Conservation (phyloP, 116 monocot genomes). For the Iris pallida region DNA sequence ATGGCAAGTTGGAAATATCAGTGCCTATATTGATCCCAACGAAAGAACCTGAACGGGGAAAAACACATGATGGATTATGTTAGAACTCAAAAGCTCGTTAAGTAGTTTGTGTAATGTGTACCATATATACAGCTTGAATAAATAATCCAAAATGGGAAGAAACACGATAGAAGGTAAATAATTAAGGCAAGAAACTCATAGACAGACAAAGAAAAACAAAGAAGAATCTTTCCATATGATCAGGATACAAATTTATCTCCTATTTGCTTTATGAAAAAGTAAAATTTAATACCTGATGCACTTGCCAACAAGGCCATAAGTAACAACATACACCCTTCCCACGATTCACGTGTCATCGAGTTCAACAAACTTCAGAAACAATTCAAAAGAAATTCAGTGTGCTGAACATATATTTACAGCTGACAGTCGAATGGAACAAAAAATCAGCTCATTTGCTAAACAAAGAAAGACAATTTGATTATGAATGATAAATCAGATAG, state of each 20-base stretch:
- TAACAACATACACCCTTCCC: constrained; percentile 15
- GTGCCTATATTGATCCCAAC: constrained; percentile 81
- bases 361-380: background rate
- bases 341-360: constrained; percentile 13
- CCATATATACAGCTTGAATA: background rate
- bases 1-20: constrained; percentile 47
- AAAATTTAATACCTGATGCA: constrained; percentile 17
- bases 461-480: no score
- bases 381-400: background rate
- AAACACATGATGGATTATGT: background rate
- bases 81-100: background rate
- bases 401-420: background rate
- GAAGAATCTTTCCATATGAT: background rate
- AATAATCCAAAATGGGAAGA: background rate
- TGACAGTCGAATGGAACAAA: background rate
- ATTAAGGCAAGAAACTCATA: no score
- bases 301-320: constrained; percentile 6
- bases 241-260: background rate
- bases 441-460: no score
- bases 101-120: background rate
- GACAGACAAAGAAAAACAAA: background rate
- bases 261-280: background rate
- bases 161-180: background rate
- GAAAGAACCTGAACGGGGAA: constrained; percentile 44
- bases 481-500: no score